Conservation (phyloP, 1,284 basidiomycete genomes). For the Ustilago cynodontis region DNA sequence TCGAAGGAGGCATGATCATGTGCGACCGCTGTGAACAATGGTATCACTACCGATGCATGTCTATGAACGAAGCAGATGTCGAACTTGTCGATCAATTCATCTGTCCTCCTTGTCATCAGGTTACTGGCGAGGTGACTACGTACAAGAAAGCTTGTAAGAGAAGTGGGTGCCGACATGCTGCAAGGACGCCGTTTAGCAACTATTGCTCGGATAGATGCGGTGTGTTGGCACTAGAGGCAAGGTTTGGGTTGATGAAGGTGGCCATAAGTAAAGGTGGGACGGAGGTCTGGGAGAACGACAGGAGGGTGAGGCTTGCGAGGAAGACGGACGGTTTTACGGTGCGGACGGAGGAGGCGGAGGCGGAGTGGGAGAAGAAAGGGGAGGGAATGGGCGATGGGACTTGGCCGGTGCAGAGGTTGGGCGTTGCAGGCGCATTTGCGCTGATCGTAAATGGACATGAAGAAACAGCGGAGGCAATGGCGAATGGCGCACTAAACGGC, state of each 20-base stretch:
- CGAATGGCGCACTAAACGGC: neutral
- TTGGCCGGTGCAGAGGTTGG: neutral
- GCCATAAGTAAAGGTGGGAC: slow-evolving; percentile 10
- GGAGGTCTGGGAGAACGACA: slow-evolving; percentile 13
- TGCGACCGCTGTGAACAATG: slow-evolving; percentile 66
- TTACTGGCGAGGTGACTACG: slow-evolving; percentile 50
- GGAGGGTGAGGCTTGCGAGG: slow-evolving; percentile 21
- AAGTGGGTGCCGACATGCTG: slow-evolving; percentile 44
- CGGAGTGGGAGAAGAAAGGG: slow-evolving; percentile 11
- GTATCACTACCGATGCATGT: slow-evolving; percentile 62
- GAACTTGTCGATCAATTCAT: slow-evolving; percentile 61
- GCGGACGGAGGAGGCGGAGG: neutral
- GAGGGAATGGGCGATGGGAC: neutral
- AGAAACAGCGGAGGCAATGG: neutral
- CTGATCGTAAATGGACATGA: slow-evolving; percentile 1
- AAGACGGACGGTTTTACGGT: slow-evolving; percentile 22
- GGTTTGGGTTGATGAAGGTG: slow-evolving; percentile 26
- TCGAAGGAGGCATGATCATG: slow-evolving; percentile 64
- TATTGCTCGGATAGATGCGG: slow-evolving; percentile 64
- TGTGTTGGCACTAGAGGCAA: slow-evolving; percentile 31
- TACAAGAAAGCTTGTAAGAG: slow-evolving; percentile 52
- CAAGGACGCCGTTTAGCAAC: slow-evolving; percentile 52
- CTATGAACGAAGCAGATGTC: slow-evolving; percentile 50
- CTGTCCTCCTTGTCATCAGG: slow-evolving; percentile 52
- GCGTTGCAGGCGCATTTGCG: slow-evolving; percentile 9